Percentiles rank a stretch among this genome's conserved stretches.
Evolutionary conservation across 331 rosid species (phyloP).

Genomic region (Acacia concinna): DNA sequence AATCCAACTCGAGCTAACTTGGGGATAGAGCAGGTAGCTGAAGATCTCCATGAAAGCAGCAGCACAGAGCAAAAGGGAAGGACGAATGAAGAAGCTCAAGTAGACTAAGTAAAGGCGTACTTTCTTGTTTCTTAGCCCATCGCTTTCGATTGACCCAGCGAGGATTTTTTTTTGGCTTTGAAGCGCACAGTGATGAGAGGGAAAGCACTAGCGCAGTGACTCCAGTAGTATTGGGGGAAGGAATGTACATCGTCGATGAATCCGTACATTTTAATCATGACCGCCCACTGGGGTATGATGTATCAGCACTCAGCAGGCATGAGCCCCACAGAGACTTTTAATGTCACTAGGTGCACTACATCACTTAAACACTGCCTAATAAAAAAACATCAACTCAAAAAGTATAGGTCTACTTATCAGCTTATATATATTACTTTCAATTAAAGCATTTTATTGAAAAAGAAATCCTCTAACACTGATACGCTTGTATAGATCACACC

Average conservation of each 20-base stretch:
- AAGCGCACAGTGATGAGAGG: conserved; percentile 37
- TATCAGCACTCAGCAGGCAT: conserved; percentile 71
- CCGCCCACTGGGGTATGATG: conserved; percentile 44
- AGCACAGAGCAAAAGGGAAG: conserved; percentile 12
- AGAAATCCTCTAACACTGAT: no score
- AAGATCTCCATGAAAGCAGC: conserved; percentile 55
- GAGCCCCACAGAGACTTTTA: no score
- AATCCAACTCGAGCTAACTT: conserved; percentile 22
- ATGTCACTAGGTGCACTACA: no score
- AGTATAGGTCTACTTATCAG: no score
- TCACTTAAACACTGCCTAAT: no score
- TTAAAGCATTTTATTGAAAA: no score
- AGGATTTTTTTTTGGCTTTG: conserved; percentile 40
- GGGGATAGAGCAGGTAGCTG: conserved; percentile 22
- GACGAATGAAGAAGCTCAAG: background rate
- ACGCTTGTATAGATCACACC: no score
- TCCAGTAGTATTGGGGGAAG: background rate
- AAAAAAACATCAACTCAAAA: no score
- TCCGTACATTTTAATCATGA: conserved; percentile 45
- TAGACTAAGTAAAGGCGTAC: conserved; percentile 36
- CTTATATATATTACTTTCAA: no score
- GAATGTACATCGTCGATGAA: conserved; percentile 27
- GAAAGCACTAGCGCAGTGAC: conserved; percentile 37
- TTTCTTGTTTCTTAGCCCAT: conserved; percentile 61
- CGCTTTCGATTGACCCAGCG: conserved; percentile 64